Evolutionary conservation across 192 early-diverging fungal genomes (phyloP).

Genomic region (Gryganskiella cystojenkinii): DNA sequence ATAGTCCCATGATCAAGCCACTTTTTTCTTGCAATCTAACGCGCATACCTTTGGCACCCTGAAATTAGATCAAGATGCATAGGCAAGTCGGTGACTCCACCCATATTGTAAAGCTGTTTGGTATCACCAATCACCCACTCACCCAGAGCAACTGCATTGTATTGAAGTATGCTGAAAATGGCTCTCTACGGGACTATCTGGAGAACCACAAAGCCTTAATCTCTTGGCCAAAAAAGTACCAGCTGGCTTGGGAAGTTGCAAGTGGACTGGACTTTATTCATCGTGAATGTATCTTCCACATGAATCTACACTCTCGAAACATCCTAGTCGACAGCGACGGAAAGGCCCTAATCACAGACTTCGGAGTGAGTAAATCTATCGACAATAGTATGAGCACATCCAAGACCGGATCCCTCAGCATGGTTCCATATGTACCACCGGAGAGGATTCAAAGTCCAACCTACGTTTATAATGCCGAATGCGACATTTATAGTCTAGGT

Average conservation of each 20-base stretch:
- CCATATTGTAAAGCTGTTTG: slow-evolving; percentile 57
- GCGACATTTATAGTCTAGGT: slow-evolving; percentile 66
- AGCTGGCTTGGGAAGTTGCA: slow-evolving; percentile 52
- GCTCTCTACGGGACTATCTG: slow-evolving; percentile 51
- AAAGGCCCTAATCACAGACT: slow-evolving; percentile 50
- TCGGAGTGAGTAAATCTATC: slow-evolving; percentile 43
- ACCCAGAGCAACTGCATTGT: slow-evolving; percentile 50
- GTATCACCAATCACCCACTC: slow-evolving; percentile 53
- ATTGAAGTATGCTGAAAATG: slow-evolving; percentile 54
- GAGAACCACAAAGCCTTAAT: slow-evolving; percentile 46
- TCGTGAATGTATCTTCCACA: slow-evolving; percentile 52
- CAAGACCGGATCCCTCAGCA: slow-evolving; percentile 58
- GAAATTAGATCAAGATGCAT: slow-evolving; percentile 52
- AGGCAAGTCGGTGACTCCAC: slow-evolving; percentile 53
- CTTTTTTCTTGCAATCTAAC: too few species aligned
- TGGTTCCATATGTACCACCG: slow-evolving; percentile 64
- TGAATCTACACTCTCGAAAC: slow-evolving; percentile 48
- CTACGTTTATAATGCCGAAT: slow-evolving; percentile 55
- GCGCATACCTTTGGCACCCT: background rate
- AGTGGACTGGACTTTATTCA: slow-evolving; percentile 52
- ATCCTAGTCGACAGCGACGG: slow-evolving; percentile 53
- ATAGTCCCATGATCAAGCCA: too few species aligned
- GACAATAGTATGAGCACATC: slow-evolving; percentile 51
- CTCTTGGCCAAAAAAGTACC: slow-evolving; percentile 48
- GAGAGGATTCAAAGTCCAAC: slow-evolving; percentile 59